These are phyloP conservation scores for Globisporangium spinosum DNA, from an alignment of 352 stramenopile genomes.

Conservation along the genomic window DNA sequence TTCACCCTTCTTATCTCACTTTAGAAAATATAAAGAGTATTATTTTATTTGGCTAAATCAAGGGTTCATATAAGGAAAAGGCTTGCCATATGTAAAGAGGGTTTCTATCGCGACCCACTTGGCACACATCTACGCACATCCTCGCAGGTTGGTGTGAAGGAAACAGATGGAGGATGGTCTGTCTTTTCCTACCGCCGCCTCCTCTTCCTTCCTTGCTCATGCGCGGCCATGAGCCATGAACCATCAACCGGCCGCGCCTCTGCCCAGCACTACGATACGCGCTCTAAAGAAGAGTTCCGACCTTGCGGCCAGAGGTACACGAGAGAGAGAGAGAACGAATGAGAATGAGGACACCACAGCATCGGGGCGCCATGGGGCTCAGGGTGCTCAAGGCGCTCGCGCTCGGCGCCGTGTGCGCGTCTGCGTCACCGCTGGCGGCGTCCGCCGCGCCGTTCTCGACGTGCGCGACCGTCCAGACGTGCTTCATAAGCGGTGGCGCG, in stretches of 20 bases:
- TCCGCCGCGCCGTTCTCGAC: constrained; percentile 9
- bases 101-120: neutral
- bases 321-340: neutral
- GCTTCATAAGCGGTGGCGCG: constrained; percentile 4
- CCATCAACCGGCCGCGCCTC: neutral
- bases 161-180: constrained; percentile 4
- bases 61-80: neutral
- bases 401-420: neutral
- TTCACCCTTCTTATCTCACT: neutral
- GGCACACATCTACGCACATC: neutral
- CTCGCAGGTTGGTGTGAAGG: neutral
- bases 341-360: neutral
- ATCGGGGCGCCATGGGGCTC: neutral
- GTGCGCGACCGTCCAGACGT: constrained; percentile 13
- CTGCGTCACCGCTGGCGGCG: neutral
- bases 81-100: neutral
- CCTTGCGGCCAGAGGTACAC: neutral
- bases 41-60: neutral
- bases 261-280: neutral
- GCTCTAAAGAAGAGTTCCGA: constrained; percentile 1
- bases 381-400: constrained; percentile 3
- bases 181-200: constrained; percentile 1
- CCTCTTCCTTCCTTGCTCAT: neutral
- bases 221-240: neutral
- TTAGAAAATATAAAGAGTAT: neutral